These are phyloP conservation scores for Soucietia sequanensis DNA, from an alignment of 805 yeast genomes.

Conservation along the genomic window DNA sequence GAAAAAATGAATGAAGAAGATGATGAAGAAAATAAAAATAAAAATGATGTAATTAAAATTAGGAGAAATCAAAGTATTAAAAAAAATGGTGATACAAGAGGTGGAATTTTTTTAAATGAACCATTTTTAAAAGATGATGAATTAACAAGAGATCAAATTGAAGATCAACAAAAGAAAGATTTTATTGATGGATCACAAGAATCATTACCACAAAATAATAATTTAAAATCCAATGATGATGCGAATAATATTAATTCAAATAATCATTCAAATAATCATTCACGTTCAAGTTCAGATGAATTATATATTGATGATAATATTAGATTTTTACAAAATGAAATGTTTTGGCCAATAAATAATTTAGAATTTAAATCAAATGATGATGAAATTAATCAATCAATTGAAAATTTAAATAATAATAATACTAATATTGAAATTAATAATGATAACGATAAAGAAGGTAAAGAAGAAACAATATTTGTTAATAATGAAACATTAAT, in stretches of 20 bases:
- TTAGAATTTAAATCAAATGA: constrained; percentile 3
- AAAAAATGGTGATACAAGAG: too few species aligned
- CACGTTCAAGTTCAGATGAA: constrained; percentile 18
- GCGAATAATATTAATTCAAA: not conserved
- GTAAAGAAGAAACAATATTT: constrained; percentile 15
- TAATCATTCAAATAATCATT: not conserved
- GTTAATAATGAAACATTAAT: constrained; percentile 26
- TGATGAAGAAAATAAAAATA: constrained; percentile 7
- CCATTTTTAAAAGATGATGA: constrained; percentile 42
- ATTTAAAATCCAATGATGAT: not conserved
- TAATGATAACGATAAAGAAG: constrained; percentile 1
- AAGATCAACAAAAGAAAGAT: constrained; percentile 37
- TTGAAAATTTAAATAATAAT: not conserved
- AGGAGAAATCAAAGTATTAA: not conserved
- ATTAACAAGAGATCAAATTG: constrained; percentile 39
- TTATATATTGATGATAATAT: constrained; percentile 31
- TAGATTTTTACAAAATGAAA: constrained; percentile 24
- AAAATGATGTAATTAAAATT: constrained; percentile 1
- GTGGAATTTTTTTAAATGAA: constrained; percentile 9
- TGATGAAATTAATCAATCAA: not conserved
- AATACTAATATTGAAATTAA: not conserved
- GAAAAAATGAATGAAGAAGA: constrained; percentile 17
- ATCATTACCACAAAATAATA: not conserved
- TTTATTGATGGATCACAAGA: constrained; percentile 4
- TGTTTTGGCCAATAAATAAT: constrained; percentile 18